phyloP scores from a whole-genome alignment of 2,329 filamentous ascomycete genomes.

The Nigrograna mackinnonii region DNA sequence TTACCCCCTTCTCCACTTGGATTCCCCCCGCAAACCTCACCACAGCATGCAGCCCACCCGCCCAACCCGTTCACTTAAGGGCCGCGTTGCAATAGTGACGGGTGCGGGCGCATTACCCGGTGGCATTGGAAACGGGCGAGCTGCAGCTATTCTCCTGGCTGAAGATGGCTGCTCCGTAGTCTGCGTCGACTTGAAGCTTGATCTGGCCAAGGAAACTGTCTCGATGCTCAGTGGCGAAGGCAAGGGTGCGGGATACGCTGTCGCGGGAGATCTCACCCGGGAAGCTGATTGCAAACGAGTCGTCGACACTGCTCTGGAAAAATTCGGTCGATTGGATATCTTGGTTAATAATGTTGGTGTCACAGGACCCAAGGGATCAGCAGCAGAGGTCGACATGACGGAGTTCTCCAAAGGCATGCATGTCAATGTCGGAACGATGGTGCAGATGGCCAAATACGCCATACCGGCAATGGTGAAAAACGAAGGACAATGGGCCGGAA shows the following conservation, averaged over 20 bases:
- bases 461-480: conserved; percentile 65
- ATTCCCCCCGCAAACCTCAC: too few species aligned
- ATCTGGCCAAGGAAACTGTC: conserved; percentile 57
- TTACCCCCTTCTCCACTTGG: too few species aligned
- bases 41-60: conserved; percentile 15
- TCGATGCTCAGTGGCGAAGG: conserved; percentile 51
- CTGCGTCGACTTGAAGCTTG: conserved; percentile 59
- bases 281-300: conserved; percentile 54
- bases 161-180: conserved; percentile 62
- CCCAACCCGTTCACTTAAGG: conserved; percentile 45
- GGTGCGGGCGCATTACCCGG: conserved; percentile 61
- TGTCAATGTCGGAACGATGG: conserved; percentile 68
- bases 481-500: conserved; percentile 48
- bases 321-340: conserved; percentile 63
- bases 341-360: conserved; percentile 69
- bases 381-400: conserved; percentile 62
- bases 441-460: conserved; percentile 64
- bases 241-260: conserved; percentile 44
- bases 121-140: conserved; percentile 64
- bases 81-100: conserved; percentile 59
- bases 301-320: conserved; percentile 46
- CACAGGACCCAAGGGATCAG: conserved; percentile 61
- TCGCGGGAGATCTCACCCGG: conserved; percentile 59
- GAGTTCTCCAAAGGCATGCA: conserved; percentile 61
- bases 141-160: conserved; percentile 62